Evolutionary conservation across 805 yeast genomes (phyloP).

Genomic region (Metschnikowia similis): DNA sequence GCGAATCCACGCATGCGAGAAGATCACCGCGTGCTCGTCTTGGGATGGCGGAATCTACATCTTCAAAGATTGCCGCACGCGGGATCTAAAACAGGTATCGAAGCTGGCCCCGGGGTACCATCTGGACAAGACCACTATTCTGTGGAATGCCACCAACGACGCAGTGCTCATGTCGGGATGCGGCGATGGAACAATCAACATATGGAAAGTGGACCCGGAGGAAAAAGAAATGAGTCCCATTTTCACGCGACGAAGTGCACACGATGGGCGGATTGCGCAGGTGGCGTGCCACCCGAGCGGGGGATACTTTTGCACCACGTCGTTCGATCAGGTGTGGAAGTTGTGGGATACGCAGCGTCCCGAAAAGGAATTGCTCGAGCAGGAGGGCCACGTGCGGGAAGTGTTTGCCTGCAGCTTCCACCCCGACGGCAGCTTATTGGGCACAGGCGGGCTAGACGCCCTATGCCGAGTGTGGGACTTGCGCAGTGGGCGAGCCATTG

Average conservation of each 20-base stretch:
- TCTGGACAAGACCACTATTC: constrained; percentile 62
- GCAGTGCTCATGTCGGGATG: constrained; percentile 32
- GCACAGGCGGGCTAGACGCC: constrained; percentile 78
- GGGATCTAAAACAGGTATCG: constrained; percentile 9
- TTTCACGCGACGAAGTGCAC: constrained; percentile 25
- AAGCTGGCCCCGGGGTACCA: constrained; percentile 40
- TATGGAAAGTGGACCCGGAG: constrained; percentile 22
- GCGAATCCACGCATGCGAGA: constrained; percentile 37
- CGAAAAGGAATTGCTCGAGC: constrained; percentile 47
- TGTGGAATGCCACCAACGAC: constrained; percentile 48
- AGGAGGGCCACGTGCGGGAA: constrained; percentile 83
- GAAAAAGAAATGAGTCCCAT: constrained; percentile 3
- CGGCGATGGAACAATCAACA: constrained; percentile 31
- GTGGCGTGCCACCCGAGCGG: constrained; percentile 65
- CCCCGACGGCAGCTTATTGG: constrained; percentile 70
- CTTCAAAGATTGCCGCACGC: constrained; percentile 18
- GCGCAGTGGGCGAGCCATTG: constrained; percentile 65
- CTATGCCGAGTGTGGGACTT: constrained; percentile 79
- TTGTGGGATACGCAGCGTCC: constrained; percentile 67
- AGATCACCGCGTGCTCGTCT: constrained; percentile 59
- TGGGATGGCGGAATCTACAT: constrained; percentile 77
- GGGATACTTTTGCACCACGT: constrained; percentile 57
- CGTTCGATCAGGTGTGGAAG: constrained; percentile 85
- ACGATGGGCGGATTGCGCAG: constrained; percentile 52
- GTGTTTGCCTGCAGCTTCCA: constrained; percentile 62